A percentile compares a stretch with the other conserved stretches of the same genome.
Evolutionary conservation across 106 monocot species (phyloP).

Genomic region (Gastrodia elata): DNA sequence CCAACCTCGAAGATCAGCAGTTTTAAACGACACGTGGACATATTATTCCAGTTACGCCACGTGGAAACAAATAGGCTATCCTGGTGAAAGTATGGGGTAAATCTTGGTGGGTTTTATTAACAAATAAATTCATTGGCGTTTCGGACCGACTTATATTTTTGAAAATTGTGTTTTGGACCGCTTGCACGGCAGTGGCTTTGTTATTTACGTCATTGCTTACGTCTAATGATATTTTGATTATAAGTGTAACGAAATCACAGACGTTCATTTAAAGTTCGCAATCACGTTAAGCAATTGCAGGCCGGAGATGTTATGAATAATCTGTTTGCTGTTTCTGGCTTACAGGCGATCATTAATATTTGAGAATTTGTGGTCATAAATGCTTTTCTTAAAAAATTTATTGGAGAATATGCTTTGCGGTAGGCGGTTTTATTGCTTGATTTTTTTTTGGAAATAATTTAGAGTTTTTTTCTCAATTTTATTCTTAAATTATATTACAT

Average conservation of each 20-base stretch:
- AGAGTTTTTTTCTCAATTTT: no score
- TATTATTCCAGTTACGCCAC: not conserved
- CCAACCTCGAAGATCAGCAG: not conserved
- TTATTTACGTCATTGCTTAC: constrained; percentile 7
- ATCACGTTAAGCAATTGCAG: no score
- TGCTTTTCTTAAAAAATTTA: no score
- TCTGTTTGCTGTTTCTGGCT: no score
- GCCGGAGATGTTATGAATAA: no score
- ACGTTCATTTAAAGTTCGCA: not conserved
- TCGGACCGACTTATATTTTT: not conserved
- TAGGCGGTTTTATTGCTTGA: no score
- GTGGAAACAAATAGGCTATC: not conserved
- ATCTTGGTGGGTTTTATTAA: not conserved
- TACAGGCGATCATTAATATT: no score
- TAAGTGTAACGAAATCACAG: not conserved
- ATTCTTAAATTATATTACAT: no score
- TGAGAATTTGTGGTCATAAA: no score
- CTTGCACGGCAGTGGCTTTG: not conserved
- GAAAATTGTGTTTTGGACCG: not conserved
- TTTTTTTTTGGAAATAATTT: no score
- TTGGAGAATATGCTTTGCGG: no score
- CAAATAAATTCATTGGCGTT: not conserved
- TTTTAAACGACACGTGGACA: not conserved
- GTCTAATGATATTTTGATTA: not conserved
- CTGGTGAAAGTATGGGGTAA: not conserved